Evolutionary conservation across 2,329 filamentous ascomycete genomes (phyloP).

Genomic region (Penicillium sp.): DNA sequence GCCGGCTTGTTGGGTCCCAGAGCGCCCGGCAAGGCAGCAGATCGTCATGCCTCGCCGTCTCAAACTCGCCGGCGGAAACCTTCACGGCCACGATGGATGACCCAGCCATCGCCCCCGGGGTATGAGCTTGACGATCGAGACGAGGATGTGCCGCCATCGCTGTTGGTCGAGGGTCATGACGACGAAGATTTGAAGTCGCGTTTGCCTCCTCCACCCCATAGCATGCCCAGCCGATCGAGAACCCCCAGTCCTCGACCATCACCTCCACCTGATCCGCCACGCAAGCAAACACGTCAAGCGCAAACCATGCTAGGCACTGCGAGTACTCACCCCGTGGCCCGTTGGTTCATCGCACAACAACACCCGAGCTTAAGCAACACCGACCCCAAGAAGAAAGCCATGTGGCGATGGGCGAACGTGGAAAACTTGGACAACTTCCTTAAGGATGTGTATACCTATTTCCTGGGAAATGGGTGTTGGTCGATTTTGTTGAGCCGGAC

Average conservation of each 20-base stretch:
- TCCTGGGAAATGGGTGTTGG: slow-evolving; percentile 79
- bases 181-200: slow-evolving; percentile 47
- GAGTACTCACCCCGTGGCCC: slow-evolving; percentile 29
- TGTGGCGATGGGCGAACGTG: slow-evolving; percentile 94
- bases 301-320: slow-evolving; percentile 47
- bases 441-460: slow-evolving; percentile 85
- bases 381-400: slow-evolving; percentile 75
- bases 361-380: slow-evolving; percentile 49
- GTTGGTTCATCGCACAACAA: slow-evolving; percentile 38
- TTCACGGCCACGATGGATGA: slow-evolving; percentile 42
- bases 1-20: slow-evolving; percentile 46
- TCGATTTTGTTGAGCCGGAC: slow-evolving; percentile 77
- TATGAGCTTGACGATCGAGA: slow-evolving; percentile 60
- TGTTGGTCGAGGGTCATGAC: slow-evolving; percentile 62
- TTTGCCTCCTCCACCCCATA: slow-evolving; percentile 43
- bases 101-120: slow-evolving; percentile 35
- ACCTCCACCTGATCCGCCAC: slow-evolving; percentile 51
- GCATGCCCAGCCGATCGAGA: slow-evolving; percentile 31
- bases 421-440: slow-evolving; percentile 88
- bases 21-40: slow-evolving; percentile 33
- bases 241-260: slow-evolving; percentile 46
- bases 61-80: slow-evolving; percentile 35
- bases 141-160: slow-evolving; percentile 68
- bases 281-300: slow-evolving; percentile 57
- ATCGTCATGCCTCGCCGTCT: slow-evolving; percentile 26